phyloP scores from a whole-genome alignment of 495 filamentous ascomycete genomes.

The Aspergillus sclerotioniger region DNA sequence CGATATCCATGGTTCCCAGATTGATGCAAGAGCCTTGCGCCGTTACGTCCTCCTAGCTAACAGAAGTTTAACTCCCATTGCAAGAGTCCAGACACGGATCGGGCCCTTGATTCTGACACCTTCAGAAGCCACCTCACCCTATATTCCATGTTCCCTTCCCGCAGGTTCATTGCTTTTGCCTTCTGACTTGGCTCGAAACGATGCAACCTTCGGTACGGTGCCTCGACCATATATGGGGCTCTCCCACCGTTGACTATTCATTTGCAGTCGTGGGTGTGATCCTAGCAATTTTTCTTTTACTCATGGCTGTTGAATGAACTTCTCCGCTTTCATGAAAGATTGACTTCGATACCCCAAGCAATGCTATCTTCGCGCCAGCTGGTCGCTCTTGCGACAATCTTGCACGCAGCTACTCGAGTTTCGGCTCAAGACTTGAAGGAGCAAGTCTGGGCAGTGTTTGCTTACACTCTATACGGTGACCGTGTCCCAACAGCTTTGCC shows the following conservation, averaged over 20 bases:
- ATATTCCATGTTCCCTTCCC: not conserved
- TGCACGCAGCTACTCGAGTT: slow-evolving; percentile 16
- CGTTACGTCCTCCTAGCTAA: slow-evolving; percentile 8
- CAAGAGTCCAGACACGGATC: slow-evolving; percentile 7
- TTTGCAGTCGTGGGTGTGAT: not conserved
- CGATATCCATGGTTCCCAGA: not conserved
- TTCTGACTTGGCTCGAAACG: not conserved
- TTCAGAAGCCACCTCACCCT: slow-evolving; percentile 1
- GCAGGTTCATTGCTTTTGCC: not conserved
- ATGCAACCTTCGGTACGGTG: not conserved
- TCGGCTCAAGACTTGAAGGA: slow-evolving; percentile 38
- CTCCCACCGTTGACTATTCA: not conserved
- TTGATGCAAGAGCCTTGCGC: not conserved
- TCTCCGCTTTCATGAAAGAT: not conserved
- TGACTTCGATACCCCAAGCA: not conserved
- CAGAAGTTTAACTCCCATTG: not conserved
- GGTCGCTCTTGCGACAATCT: slow-evolving; percentile 10
- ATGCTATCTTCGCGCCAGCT: slow-evolving; percentile 18
- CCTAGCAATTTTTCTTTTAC: not conserved
- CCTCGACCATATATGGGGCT: not conserved
- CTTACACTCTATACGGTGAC: slow-evolving; percentile 74
- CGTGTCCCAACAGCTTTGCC: slow-evolving; percentile 59
- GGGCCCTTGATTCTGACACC: not conserved
- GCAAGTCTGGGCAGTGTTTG: slow-evolving; percentile 65
- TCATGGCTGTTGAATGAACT: not conserved